phyloP scores from a whole-genome alignment of 176 grass and related monocot species.

The Oryza nivara region DNA sequence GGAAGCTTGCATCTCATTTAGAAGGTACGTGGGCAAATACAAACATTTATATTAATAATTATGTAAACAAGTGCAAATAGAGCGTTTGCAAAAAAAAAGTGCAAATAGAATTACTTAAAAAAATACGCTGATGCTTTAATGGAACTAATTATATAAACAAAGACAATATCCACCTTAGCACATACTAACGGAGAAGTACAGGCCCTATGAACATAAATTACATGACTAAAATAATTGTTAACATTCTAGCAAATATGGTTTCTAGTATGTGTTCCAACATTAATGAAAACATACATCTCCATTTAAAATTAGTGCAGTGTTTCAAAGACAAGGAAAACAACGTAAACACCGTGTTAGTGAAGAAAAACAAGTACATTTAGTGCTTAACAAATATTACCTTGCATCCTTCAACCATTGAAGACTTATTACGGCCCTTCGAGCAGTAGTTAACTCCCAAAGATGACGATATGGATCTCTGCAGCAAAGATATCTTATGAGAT shows the following conservation, averaged over 20 bases:
- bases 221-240: slow-evolving; percentile 15
- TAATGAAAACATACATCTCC: not conserved
- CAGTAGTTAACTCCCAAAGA: slow-evolving; percentile 85
- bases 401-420: slow-evolving; percentile 86
- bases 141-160: not conserved
- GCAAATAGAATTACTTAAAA: not conserved
- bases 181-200: not conserved
- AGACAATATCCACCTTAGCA: not conserved
- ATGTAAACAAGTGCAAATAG: not conserved
- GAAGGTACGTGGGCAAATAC: not conserved
- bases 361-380: slow-evolving; percentile 29
- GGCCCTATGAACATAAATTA: not conserved
- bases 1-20: too few relatives aligned
- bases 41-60: slow-evolving; percentile 8
- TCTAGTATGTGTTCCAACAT: not conserved
- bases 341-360: not conserved
- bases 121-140: not conserved
- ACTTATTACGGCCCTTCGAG: slow-evolving; percentile 81
- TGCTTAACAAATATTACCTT: slow-evolving; percentile 60
- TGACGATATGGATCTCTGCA: slow-evolving; percentile 89
- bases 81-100: not conserved
- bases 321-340: not conserved
- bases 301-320: not conserved
- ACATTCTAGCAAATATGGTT: not conserved
- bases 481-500: slow-evolving; percentile 27